Conservation (phyloP, 495 filamentous ascomycete genomes). For the Lepidopterella palustris region DNA sequence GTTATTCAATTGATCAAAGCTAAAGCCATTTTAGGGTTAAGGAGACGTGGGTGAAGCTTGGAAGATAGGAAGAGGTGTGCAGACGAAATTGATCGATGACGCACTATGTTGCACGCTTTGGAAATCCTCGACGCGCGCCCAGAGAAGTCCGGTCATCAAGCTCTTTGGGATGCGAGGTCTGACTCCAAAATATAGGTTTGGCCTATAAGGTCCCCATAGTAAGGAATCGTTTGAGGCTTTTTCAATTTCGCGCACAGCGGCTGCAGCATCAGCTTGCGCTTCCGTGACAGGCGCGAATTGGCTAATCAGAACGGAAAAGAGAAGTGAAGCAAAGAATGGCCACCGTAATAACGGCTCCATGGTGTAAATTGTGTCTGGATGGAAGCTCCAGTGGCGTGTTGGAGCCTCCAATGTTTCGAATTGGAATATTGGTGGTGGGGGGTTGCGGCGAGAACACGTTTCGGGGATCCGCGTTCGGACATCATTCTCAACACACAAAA, state of each 20-base stretch:
- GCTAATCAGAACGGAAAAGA: not conserved
- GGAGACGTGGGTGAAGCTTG: no score
- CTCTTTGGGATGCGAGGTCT: constrained; percentile 82
- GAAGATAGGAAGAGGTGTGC: no score
- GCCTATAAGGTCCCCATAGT: constrained; percentile 93
- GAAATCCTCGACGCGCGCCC: constrained; percentile 82
- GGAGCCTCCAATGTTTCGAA: not conserved
- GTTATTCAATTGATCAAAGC: no score
- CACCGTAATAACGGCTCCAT: constrained; percentile 1
- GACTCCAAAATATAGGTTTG: constrained; percentile 93
- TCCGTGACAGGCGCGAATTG: not conserved
- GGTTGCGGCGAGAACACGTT: constrained; percentile 6
- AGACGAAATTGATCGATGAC: constrained; percentile 29
- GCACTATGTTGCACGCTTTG: constrained; percentile 69
- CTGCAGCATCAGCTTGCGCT: constrained; percentile 1
- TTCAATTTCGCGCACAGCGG: constrained; percentile 29
- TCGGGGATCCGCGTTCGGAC: constrained; percentile 1
- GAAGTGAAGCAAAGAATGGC: not conserved
- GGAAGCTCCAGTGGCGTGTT: not conserved
- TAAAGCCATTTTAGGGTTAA: no score
- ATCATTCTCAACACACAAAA: not conserved
- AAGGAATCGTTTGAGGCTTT: constrained; percentile 71
- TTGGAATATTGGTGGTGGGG: not conserved
- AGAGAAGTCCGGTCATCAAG: constrained; percentile 77
- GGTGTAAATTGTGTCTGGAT: not conserved